phyloP scores from a whole-genome alignment of 768 basidiomycete genomes.

The Rhizopogon vulgaris region DNA sequence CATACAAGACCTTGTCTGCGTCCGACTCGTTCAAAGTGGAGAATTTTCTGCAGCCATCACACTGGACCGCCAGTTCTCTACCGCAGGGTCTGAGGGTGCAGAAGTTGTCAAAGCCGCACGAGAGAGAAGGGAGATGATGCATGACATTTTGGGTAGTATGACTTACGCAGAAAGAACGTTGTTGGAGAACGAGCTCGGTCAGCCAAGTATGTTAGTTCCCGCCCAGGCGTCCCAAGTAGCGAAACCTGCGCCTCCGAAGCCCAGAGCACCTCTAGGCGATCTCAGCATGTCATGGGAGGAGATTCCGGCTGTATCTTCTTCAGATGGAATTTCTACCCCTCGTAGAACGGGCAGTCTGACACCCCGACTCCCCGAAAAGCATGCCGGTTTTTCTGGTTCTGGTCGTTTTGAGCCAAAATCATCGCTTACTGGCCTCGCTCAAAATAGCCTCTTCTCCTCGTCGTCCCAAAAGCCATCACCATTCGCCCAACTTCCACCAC shows the following conservation, averaged over 20 bases:
- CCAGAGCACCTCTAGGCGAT: conserved; percentile 20
- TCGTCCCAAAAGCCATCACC: neutral
- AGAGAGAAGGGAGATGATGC: conserved; percentile 64
- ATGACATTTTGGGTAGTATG: conserved; percentile 60
- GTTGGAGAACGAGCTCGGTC: conserved; percentile 54
- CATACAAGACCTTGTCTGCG: conserved; percentile 73
- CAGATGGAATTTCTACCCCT: conserved; percentile 6
- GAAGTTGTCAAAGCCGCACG: conserved; percentile 28
- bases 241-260: conserved; percentile 14
- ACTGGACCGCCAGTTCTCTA: conserved; percentile 59
- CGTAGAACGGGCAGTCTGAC: neutral
- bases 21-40: conserved; percentile 70
- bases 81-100: conserved; percentile 30
- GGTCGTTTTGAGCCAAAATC: conserved; percentile 2
- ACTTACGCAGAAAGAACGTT: conserved; percentile 57
- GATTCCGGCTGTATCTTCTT: conserved; percentile 15
- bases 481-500: neutral
- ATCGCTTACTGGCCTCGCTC: neutral
- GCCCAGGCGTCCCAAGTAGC: conserved; percentile 3
- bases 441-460: conserved; percentile 2
- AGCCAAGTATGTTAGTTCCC: conserved; percentile 19
- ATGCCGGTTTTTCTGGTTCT: conserved; percentile 10
- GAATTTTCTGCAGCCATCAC: conserved; percentile 69
- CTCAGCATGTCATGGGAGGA: conserved; percentile 63
- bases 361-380: conserved; percentile 15